Conservation (phyloP, 805 yeast genomes). For the Kuraishia piskuri region DNA sequence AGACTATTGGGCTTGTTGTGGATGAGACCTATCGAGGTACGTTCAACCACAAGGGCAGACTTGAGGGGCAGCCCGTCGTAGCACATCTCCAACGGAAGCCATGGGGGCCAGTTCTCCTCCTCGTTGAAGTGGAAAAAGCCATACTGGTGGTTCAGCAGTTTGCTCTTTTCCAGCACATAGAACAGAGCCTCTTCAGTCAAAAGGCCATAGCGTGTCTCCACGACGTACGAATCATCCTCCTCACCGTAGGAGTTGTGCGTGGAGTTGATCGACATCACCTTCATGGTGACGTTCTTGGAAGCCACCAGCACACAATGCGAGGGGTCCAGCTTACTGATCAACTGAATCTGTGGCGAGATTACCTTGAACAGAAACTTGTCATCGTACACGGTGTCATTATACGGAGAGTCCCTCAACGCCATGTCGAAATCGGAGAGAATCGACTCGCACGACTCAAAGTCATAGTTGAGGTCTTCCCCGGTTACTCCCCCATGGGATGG, state of each 20-base stretch:
- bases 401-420: constrained; percentile 30
- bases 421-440: constrained; percentile 41
- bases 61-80: constrained; percentile 33
- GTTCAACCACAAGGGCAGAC: constrained; percentile 49
- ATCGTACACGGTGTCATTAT: constrained; percentile 14
- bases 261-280: constrained; percentile 52
- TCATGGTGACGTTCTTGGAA: constrained; percentile 62
- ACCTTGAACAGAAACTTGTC: constrained; percentile 55
- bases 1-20: constrained; percentile 46
- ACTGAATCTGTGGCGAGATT: constrained; percentile 76
- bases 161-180: constrained; percentile 54
- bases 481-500: neutral
- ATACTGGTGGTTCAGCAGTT: constrained; percentile 11
- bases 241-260: constrained; percentile 25
- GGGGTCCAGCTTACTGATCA: constrained; percentile 41
- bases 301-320: constrained; percentile 58
- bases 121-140: constrained; percentile 54
- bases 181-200: constrained; percentile 56
- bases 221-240: constrained; percentile 20
- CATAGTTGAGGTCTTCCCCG: constrained; percentile 2
- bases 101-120: constrained; percentile 73
- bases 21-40: constrained; percentile 52
- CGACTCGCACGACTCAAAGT: constrained; percentile 11
- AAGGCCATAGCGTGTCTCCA: constrained; percentile 65
- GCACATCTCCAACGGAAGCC: constrained; percentile 70